phyloP scores from a whole-genome alignment of 1,284 basidiomycete species.

The Fomitopsis betulina region DNA sequence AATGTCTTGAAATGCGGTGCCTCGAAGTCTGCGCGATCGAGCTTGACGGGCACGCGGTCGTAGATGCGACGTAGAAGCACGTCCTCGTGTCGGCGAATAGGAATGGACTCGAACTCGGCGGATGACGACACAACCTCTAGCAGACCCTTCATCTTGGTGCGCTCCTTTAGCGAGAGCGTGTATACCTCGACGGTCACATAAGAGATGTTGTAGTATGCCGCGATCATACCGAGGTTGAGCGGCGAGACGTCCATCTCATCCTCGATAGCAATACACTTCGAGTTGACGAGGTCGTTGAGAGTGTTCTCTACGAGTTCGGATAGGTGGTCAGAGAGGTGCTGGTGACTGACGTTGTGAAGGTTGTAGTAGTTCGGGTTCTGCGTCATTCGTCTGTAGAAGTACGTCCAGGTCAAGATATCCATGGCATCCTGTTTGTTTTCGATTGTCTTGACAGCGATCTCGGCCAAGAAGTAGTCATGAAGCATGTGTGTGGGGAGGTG shows the following conservation, averaged over 20 bases:
- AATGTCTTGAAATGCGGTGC: conserved; percentile 98
- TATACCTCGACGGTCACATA: conserved; percentile 97
- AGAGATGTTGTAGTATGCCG: conserved; percentile 89
- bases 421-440: conserved; percentile 98
- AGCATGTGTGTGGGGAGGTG: conserved; percentile 83
- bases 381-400: conserved; percentile 95
- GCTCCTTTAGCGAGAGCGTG: conserved; percentile 91
- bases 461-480: conserved; percentile 98
- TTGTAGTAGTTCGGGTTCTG: conserved; percentile 97
- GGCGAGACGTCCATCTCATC: conserved; percentile 92
- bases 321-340: conserved; percentile 90
- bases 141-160: conserved; percentile 96
- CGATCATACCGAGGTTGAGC: conserved; percentile 95
- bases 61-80: conserved; percentile 82
- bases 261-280: conserved; percentile 93
- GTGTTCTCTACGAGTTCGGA: conserved; percentile 96
- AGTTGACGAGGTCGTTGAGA: conserved; percentile 85
- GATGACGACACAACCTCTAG: conserved; percentile 96
- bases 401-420: conserved; percentile 93
- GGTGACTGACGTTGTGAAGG: conserved; percentile 88
- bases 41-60: conserved; percentile 96
- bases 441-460: conserved; percentile 98
- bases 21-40: conserved; percentile 82
- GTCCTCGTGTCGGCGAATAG: conserved; percentile 92
- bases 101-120: conserved; percentile 92